Conservation (phyloP, 768 basidiomycete genomes). For the Kwoniella mangroviensis region DNA sequence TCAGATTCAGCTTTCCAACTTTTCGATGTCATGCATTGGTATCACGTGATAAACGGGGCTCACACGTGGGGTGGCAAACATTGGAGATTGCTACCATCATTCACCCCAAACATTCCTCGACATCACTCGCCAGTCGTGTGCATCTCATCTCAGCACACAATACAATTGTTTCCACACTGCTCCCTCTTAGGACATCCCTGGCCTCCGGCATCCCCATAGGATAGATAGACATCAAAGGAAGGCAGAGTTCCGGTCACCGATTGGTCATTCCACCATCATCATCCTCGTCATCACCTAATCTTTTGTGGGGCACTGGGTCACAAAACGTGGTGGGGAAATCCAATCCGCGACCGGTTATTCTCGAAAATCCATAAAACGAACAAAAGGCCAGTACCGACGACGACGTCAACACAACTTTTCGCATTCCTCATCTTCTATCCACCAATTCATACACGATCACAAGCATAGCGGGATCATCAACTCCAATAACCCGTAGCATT, state of each 20-base stretch:
- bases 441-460: no score
- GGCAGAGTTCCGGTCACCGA: no score
- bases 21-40: not conserved
- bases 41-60: not conserved
- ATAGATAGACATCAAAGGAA: no score
- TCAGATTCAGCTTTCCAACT: not conserved
- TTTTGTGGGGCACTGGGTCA: not conserved
- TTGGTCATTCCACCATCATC: not conserved
- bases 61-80: conserved; percentile 5
- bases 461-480: not conserved
- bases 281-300: not conserved
- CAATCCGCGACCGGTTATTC: not conserved
- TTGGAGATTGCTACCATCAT: not conserved
- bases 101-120: not conserved
- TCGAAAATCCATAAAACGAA: not conserved
- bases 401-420: no score
- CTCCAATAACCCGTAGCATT: no score
- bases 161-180: no score
- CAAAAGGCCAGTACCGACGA: no score
- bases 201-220: no score
- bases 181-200: no score
- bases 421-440: no score
- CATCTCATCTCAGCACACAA: no score
- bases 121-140: no score
- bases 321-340: not conserved